Evolutionary conservation across 2,329 filamentous ascomycete genomes (phyloP), one percentile per base, ranked within the genome.

Genomic region (Myotisia sp.): DNA sequence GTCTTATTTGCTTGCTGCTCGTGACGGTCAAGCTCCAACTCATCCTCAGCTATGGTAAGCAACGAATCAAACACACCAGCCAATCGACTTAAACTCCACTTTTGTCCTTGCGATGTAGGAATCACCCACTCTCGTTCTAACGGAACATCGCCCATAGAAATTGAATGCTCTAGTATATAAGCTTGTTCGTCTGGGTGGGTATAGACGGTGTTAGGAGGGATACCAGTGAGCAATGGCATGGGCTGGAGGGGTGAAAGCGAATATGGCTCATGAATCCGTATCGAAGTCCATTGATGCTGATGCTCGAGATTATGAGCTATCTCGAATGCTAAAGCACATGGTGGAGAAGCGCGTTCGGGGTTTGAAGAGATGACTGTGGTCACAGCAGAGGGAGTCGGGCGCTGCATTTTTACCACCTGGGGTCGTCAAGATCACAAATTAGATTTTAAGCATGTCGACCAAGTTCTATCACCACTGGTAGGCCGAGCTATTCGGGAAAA

Each of bases 101-200:
- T 62, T 53, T 76, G 70, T n/a, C 63, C 62, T 41, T 75, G 52
- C 14, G 70, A 61, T 12, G 66, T 67, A 1, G 73, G 72, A 18
- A 76, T 55, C 10, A 76, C 65, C 61, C 72, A 76, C 45, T 76
- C 65, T 29, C 63, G 57, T 50, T 72, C 66, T 7, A 61, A 48
- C 2, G 56, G 53, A 13, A 68, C 43, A 24, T 65, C 69, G 42
- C 60, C 55, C 33, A 61, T 59, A 31, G 50, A 52, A 27, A 67
- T 59, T 12, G 58, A 60, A 33, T 59, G 52, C 47, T 71, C 66
- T 17, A 77, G 56, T 44, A 75, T 58, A 44, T 67, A 68, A 16
- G 72, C 64, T 48, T 77, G 73, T 56, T 76, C 70, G 48, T 77
- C 73, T 7, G 74, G 73, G 45, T 78, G 72, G 7, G 70, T 62